These are phyloP conservation scores for Nicotiana benthamiana DNA, from an alignment of 257 asterid genomes.

Conservation along the genomic window DNA sequence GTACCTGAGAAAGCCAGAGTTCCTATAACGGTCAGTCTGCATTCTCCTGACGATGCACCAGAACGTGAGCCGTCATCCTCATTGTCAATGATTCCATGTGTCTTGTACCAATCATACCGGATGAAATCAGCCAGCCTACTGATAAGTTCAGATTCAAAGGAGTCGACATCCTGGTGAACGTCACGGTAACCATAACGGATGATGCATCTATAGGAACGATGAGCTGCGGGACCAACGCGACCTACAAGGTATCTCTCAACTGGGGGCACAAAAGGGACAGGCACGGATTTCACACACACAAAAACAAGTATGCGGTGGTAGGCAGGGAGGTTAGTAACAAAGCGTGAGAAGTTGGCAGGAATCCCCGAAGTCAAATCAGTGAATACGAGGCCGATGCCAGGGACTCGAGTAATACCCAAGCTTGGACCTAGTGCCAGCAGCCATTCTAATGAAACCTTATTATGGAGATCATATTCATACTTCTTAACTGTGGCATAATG, in stretches of 20 bases:
- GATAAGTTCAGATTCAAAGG: constrained; percentile 69
- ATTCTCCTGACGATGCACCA: constrained; percentile 47
- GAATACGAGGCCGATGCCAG: constrained; percentile 86
- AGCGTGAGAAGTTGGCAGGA: constrained; percentile 92
- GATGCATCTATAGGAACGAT: constrained; percentile 87
- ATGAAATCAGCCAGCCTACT: constrained; percentile 59
- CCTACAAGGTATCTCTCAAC: constrained; percentile 86
- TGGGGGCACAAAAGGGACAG: constrained; percentile 77
- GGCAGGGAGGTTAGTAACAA: constrained; percentile 93
- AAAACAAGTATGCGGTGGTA: constrained; percentile 84
- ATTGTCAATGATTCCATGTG: constrained; percentile 24
- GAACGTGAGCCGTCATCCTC: constrained; percentile 43
- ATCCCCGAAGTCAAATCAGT: constrained; percentile 90
- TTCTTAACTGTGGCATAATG: constrained; percentile 80
- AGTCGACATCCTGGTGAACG: constrained; percentile 87
- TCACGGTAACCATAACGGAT: constrained; percentile 90
- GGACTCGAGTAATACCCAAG: constrained; percentile 88
- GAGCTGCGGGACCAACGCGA: constrained; percentile 85
- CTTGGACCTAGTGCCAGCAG: constrained; percentile 92
- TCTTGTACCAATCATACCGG: constrained; percentile 57
- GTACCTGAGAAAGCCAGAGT: constrained; percentile 29
- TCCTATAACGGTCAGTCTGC: constrained; percentile 68
- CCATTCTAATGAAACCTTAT: constrained; percentile 90
- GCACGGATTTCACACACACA: constrained; percentile 80
- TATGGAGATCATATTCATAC: constrained; percentile 87